Evolutionary conservation across 331 rosid species (phyloP).

Genomic region (Pyrus hybrid): DNA sequence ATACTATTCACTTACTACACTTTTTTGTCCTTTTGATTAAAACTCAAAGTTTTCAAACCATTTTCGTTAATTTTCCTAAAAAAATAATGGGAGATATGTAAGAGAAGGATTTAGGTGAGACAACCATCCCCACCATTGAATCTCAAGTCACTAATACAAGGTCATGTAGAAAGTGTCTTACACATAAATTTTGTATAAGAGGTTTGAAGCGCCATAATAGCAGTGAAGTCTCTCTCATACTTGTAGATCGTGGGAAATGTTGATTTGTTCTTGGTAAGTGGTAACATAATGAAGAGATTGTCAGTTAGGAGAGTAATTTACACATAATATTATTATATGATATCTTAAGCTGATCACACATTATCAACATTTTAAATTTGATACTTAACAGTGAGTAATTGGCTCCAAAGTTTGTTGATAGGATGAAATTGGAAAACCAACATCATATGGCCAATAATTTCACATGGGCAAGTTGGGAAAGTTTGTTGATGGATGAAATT

Average conservation of each 20-base stretch:
- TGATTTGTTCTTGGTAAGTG: not conserved
- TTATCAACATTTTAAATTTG: too few species aligned
- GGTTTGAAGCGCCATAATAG: too few species aligned
- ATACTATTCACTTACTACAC: too few species aligned
- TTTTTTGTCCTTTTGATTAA: too few species aligned
- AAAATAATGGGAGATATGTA: not conserved
- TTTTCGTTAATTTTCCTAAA: too few species aligned
- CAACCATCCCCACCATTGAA: not conserved
- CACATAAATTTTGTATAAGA: too few species aligned
- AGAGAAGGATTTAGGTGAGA: not conserved
- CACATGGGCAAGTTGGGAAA: constrained; percentile 18
- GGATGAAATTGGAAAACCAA: constrained; percentile 1
- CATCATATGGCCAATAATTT: not conserved
- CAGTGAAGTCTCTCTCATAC: too few species aligned
- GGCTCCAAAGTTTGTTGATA: not conserved
- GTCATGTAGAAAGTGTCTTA: too few species aligned
- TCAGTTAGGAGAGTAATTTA: not conserved
- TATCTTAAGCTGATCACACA: not conserved
- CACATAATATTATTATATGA: too few species aligned
- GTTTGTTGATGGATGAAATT: too few species aligned
- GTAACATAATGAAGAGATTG: not conserved
- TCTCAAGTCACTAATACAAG: not conserved
- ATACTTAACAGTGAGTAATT: not conserved
- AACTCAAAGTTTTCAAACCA: too few species aligned
- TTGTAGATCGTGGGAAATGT: too few species aligned